phyloP scores from a whole-genome alignment of 1,139 yeast genomes.

The Arxiozyma bovina region DNA sequence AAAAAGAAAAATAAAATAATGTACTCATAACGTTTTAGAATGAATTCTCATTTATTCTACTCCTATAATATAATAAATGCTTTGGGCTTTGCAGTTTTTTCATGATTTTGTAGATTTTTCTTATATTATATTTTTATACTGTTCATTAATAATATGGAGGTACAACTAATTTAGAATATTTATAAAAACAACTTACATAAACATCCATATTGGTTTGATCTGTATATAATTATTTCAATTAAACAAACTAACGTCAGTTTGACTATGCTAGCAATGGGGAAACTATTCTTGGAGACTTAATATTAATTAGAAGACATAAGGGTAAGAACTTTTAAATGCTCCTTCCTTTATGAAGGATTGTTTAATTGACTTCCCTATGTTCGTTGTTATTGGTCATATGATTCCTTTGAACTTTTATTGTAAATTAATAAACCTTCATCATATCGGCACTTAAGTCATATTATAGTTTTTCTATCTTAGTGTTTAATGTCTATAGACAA shows the following conservation, averaged over 20 bases:
- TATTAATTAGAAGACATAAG: neutral
- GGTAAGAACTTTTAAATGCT: neutral
- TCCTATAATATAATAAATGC: neutral
- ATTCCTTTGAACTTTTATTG: neutral
- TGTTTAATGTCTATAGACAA: too few relatives aligned
- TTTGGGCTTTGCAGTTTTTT: neutral
- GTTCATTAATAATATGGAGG: too few relatives aligned
- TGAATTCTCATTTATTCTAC: neutral
- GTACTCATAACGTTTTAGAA: neutral
- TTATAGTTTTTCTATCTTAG: too few relatives aligned
- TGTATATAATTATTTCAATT: too few relatives aligned
- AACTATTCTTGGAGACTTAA: too few relatives aligned
- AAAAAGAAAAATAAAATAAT: neutral
- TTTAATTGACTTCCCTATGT: neutral
- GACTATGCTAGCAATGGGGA: too few relatives aligned
- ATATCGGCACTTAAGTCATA: too few relatives aligned
- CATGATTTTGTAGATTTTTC: neutral
- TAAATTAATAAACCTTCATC: too few relatives aligned
- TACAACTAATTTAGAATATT: too few relatives aligned
- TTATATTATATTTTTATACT: too few relatives aligned
- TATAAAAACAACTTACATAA: too few relatives aligned
- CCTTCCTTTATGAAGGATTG: neutral
- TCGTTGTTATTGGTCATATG: neutral
- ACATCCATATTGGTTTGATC: neutral
- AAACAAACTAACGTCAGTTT: neutral